Evolutionary conservation across 805 yeast genomes (phyloP).

Genomic region (Yamadazyma insecticola): DNA sequence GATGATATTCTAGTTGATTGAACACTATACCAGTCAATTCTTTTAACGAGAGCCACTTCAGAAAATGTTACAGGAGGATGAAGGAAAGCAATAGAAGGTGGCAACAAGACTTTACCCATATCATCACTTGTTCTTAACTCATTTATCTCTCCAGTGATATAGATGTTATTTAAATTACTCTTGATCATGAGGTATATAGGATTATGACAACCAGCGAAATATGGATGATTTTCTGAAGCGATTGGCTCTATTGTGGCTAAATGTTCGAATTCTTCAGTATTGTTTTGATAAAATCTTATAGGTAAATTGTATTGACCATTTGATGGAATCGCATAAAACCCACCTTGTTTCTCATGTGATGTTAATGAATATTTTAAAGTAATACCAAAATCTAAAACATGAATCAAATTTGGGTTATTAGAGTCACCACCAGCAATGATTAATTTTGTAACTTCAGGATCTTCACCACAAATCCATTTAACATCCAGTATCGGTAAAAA

Average conservation of each 20-base stretch:
- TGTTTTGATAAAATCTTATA: conserved; percentile 18
- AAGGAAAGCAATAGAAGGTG: conserved; percentile 75
- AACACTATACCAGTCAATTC: conserved; percentile 77
- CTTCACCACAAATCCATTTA: conserved; percentile 73
- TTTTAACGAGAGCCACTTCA: conserved; percentile 47
- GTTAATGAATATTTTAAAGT: conserved; percentile 79
- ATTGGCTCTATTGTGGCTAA: conserved; percentile 28
- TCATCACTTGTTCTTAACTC: conserved; percentile 15
- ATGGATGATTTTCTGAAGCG: conserved; percentile 51
- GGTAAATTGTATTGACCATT: conserved; percentile 29
- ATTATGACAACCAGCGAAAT: conserved; percentile 74
- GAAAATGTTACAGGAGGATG: conserved; percentile 66
- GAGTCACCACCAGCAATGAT: conserved; percentile 67
- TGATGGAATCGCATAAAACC: conserved; percentile 64
- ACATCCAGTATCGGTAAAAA: conserved; percentile 47
- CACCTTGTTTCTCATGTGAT: conserved; percentile 78
- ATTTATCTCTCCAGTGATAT: conserved; percentile 52
- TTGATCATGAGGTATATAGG: conserved; percentile 62
- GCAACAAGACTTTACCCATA: conserved; percentile 45
- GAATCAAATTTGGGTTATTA: conserved; percentile 23
- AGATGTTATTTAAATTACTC: conserved; percentile 60
- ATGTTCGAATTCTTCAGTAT: conserved; percentile 17
- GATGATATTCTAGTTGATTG: conserved; percentile 33
- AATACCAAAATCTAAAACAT: conserved; percentile 68
- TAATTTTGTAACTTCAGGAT: conserved; percentile 76